Conservation (phyloP, 352 stramenopile species). For the Globisporangium carolinianum region DNA sequence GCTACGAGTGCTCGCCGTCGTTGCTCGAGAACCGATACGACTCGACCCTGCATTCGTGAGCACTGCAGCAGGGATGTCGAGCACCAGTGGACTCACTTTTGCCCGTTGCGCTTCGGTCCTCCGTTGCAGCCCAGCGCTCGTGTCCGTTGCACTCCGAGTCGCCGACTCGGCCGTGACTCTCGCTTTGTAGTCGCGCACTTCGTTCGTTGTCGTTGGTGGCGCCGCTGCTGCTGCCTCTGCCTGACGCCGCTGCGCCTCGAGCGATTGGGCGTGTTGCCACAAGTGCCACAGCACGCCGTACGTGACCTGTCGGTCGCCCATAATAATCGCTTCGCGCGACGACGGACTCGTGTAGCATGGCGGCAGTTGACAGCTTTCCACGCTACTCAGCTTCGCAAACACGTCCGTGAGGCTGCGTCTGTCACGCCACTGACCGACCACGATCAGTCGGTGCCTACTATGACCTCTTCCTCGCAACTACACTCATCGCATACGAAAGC, state of each 20-base stretch:
- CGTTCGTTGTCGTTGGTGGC: background rate
- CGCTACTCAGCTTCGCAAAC: conserved; percentile 10
- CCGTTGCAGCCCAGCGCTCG: background rate
- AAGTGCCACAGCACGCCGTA: conserved; percentile 51
- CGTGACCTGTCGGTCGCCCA: conserved; percentile 35
- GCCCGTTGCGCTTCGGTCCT: background rate
- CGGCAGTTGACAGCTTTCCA: conserved; percentile 9
- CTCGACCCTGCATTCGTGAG: conserved; percentile 8
- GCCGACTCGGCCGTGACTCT: background rate
- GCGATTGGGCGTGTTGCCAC: conserved; percentile 23
- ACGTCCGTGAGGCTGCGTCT: conserved; percentile 30
- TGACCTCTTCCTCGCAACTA: too few relatives aligned
- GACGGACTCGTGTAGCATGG: conserved; percentile 13
- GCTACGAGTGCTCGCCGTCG: background rate
- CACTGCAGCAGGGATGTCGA: conserved; percentile 18
- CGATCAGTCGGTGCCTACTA: too few relatives aligned
- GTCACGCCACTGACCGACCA: too few relatives aligned
- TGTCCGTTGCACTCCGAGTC: background rate
- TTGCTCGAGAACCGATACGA: background rate
- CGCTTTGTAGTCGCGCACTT: background rate
- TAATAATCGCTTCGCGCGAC: conserved; percentile 25
- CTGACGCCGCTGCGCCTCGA: background rate
- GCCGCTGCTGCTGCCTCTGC: background rate
- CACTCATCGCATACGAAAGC: background rate
- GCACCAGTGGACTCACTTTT: conserved; percentile 7